Conservation (phyloP, 176 grass and related monocot genomes). For the Urochloa ruziziensis region DNA sequence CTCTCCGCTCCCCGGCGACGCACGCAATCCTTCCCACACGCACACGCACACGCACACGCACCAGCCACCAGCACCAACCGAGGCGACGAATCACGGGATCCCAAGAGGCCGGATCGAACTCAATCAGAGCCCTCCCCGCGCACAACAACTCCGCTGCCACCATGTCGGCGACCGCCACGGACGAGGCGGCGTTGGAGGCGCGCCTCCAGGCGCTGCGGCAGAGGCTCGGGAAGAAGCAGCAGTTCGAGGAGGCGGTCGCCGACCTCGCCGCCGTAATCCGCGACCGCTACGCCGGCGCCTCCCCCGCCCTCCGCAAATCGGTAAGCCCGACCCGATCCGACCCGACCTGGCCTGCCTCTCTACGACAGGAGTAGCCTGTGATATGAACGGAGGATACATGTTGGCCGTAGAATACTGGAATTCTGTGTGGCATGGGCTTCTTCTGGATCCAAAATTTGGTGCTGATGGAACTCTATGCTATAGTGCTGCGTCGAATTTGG, state of each 20-base stretch:
- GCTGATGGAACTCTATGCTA: not conserved
- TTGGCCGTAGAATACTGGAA: not conserved
- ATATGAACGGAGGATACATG: not conserved
- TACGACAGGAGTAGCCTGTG: not conserved
- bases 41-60: no score
- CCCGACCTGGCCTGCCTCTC: not conserved
- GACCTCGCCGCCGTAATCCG: constrained; percentile 51
- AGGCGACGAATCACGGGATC: not conserved
- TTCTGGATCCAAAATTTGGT: not conserved
- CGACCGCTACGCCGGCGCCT: constrained; percentile 49
- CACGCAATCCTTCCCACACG: not conserved
- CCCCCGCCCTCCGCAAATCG: constrained; percentile 63
- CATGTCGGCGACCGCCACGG: constrained; percentile 35
- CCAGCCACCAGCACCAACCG: not conserved
- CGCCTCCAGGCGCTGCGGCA: constrained; percentile 65
- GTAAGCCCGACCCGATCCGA: constrained; percentile 26
- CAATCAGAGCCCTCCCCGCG: not conserved
- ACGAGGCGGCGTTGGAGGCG: constrained; percentile 44
- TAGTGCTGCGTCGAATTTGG: not conserved
- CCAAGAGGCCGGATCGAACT: not conserved
- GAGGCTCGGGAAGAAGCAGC: constrained; percentile 79
- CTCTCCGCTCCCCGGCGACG: constrained; percentile 5
- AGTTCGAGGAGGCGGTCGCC: constrained; percentile 72
- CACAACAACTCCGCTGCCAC: no score
- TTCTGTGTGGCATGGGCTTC: not conserved